Base-by-base conservation (phyloP, 495 filamentous ascomycete genomes). In the Antarctomyces pellizariae region DNA sequence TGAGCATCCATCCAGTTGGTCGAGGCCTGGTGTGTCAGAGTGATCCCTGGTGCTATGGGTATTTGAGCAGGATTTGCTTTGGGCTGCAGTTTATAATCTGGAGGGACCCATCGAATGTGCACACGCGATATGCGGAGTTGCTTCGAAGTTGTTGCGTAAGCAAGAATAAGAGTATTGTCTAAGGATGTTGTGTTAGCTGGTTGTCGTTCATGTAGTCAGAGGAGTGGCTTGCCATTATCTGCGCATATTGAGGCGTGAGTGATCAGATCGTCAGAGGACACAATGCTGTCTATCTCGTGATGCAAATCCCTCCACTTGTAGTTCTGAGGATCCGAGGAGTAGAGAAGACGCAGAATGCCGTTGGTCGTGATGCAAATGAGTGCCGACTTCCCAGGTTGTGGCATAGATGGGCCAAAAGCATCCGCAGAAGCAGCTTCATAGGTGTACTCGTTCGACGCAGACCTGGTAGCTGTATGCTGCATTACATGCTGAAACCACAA, bases 221-320 rank as follows among this genome's bases (percentile, higher is more conserved):
- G 12, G 24, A 18, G 22, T 9, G 13, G 29, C 46, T 34, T 52
- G 74, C 67, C 59, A 47, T 59, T 71, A 22, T 83, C 76, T 7
- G 70, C 63, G 32, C 71, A 71, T 30, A 86, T 53, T 8, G 80
- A 61, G 2, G 79, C 77, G 49, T 92, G 80, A 3, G 77, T 80
- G 18, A 89, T 56, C 9, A 75, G 37, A 25, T 78, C 66, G 26
- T 73, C 64, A 7, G 67, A 70, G 7, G 65, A 63, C 7, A 59
- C 57, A 16, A 73, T 57, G 35, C 60, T 71, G 36, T 83, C 76
- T 18, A 86, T 39, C 31, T 80, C 68, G 2, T 67, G 48, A 7
- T 57, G 59, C 2, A 65, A 59, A 36, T 80, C 71, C 24, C 67
- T 59, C 54, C 72, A 69, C 39, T 62, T 60, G 35, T 49, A 55